Evolutionary conservation across 768 basidiomycete genomes (phyloP).

Genomic region (Boletus eberwhitei): DNA sequence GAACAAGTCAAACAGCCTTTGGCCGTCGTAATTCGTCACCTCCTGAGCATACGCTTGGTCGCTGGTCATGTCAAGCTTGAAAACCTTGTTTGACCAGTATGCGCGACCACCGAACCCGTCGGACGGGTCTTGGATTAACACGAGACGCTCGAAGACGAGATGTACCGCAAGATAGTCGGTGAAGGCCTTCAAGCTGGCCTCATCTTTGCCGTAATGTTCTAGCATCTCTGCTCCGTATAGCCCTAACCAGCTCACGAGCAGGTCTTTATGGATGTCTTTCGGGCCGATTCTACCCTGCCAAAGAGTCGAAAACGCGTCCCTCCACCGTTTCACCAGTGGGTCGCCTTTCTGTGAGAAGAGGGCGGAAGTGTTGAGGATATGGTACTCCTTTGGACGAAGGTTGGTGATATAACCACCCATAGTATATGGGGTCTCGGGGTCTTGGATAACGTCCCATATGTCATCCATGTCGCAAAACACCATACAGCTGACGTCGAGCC

Average conservation of each 20-base stretch:
- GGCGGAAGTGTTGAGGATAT: conserved; percentile 2
- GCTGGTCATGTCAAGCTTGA: neutral
- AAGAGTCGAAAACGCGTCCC: neutral
- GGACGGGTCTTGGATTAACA: neutral
- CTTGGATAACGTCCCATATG: neutral
- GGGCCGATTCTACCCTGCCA: neutral
- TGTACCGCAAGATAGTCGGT: conserved; percentile 1
- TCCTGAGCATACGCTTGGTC: conserved; percentile 1
- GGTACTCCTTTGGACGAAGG: conserved; percentile 4
- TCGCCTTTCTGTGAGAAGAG: conserved; percentile 3
- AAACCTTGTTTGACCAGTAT: conserved; percentile 1
- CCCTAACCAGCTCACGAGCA: conserved; percentile 1
- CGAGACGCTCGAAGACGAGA: neutral
- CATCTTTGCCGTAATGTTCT: neutral
- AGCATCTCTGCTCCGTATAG: neutral
- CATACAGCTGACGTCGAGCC: conserved; percentile 6
- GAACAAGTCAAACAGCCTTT: conserved; percentile 3
- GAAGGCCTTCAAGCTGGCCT: neutral
- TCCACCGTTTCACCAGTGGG: neutral
- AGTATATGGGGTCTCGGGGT: neutral
- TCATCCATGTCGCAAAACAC: neutral
- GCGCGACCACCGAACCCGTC: conserved; percentile 1
- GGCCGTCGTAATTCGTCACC: neutral
- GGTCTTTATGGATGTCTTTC: neutral
- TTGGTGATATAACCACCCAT: conserved; percentile 3